phyloP scores from a whole-genome alignment of 2,329 filamentous ascomycete genomes.

The Tolypocladium paradoxum region DNA sequence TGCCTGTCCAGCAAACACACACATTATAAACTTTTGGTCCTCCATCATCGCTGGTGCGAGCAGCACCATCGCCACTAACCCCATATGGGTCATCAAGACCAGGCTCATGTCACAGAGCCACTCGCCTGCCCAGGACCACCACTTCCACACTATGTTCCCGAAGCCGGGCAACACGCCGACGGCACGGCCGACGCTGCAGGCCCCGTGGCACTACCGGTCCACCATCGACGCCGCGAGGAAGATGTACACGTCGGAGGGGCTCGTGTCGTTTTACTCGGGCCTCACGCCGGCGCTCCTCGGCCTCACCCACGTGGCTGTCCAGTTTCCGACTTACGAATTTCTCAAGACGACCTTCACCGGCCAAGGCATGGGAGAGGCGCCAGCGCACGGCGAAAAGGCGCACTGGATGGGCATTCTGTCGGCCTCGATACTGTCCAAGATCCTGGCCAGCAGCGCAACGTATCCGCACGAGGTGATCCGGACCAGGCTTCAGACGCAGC shows the following conservation, averaged over 20 bases:
- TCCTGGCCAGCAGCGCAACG: constrained; percentile 86
- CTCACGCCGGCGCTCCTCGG: constrained; percentile 86
- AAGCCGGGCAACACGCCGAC: constrained; percentile 43
- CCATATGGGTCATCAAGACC: constrained; percentile 99
- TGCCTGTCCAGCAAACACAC: constrained; percentile 52
- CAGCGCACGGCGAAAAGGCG: constrained; percentile 29
- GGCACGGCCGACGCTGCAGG: constrained; percentile 42
- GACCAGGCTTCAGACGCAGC: constrained; percentile 87
- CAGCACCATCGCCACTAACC: constrained; percentile 90
- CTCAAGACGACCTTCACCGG: constrained; percentile 88
- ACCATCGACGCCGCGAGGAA: constrained; percentile 88
- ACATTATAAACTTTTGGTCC: constrained; percentile 75
- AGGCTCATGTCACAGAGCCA: constrained; percentile 88
- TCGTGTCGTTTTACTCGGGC: constrained; percentile 89
- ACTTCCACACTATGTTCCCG: constrained; percentile 34
- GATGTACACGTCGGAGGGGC: constrained; percentile 87
- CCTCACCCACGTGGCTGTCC: constrained; percentile 88
- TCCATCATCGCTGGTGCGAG: constrained; percentile 85
- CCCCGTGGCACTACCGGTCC: constrained; percentile 84
- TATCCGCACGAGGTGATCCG: constrained; percentile 96
- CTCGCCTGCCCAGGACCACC: constrained; percentile 33
- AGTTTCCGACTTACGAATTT: constrained; percentile 93
- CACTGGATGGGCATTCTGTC: constrained; percentile 78
- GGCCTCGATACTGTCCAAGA: constrained; percentile 87
- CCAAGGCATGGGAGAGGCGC: constrained; percentile 66